Percentiles rank a stretch among this genome's conserved stretches.
phyloP scores from a whole-genome alignment of 495 filamentous ascomycete genomes.

The Beverwykella pulmonaria region DNA sequence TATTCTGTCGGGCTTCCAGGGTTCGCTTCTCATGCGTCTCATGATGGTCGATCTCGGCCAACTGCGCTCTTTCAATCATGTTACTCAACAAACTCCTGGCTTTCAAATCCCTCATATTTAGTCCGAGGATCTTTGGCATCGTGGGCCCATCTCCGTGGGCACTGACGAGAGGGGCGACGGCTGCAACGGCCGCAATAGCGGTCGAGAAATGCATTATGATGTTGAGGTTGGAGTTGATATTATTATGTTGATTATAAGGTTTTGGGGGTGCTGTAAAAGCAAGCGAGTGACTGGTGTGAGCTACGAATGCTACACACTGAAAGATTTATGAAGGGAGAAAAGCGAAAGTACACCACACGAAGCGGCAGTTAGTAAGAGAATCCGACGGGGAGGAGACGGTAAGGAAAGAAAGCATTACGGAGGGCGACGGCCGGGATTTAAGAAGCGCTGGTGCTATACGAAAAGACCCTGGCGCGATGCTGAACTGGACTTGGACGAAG shows the following conservation, averaged over 20 bases:
- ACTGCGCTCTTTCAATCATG: conserved; percentile 1
- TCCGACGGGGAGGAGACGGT: not conserved
- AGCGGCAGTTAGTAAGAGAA: not conserved
- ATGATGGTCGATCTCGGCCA: conserved; percentile 5
- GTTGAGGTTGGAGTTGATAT: conserved; percentile 1
- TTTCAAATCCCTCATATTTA: conserved; percentile 31
- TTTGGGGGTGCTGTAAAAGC: not conserved
- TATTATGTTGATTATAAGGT: conserved; percentile 3
- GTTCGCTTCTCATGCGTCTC: conserved; percentile 5
- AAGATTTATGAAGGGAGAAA: conserved; percentile 2
- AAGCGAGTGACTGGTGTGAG: conserved; percentile 32
- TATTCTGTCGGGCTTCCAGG: conserved; percentile 23
- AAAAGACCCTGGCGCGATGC: not conserved
- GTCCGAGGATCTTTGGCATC: conserved; percentile 25
- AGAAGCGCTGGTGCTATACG: conserved; percentile 2
- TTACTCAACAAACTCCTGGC: conserved; percentile 22
- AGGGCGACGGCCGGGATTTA: not conserved
- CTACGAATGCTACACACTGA: conserved; percentile 13
- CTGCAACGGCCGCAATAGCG: conserved; percentile 21
- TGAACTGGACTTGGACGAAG: conserved; percentile 4
- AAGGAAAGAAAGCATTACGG: conserved; percentile 3
- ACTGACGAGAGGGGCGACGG: conserved; percentile 17
- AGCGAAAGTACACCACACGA: not conserved
- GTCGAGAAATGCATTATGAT: conserved; percentile 31
- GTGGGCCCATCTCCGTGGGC: conserved; percentile 25